Evolutionary conservation across 2,329 filamentous ascomycete genomes (phyloP).

Genomic region (Sclerotinia subarctica): DNA sequence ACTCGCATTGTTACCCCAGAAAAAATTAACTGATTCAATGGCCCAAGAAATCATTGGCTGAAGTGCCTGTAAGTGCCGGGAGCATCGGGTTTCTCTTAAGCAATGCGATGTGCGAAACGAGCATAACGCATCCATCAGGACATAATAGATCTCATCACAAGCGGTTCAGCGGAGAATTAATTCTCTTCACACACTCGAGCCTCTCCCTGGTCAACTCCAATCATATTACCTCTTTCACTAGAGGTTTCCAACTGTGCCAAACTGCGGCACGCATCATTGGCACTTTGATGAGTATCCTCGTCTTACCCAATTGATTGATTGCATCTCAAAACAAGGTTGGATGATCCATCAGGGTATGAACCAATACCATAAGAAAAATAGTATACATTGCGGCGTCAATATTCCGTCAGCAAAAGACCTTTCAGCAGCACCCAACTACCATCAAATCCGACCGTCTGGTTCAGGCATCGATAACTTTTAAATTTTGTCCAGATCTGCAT

Average conservation of each 20-base stretch:
- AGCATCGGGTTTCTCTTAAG: slow-evolving; percentile 2
- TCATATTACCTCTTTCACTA: slow-evolving; percentile 4
- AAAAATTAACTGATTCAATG: neutral
- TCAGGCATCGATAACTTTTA: slow-evolving; percentile 4
- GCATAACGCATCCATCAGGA: slow-evolving; percentile 11
- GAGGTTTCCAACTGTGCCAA: neutral
- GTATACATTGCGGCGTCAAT: neutral
- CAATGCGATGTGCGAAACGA: slow-evolving; percentile 5
- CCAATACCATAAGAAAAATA: neutral
- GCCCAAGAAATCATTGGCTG: neutral
- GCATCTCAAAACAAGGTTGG: neutral
- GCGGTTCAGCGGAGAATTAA: slow-evolving; percentile 30
- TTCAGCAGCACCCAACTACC: neutral
- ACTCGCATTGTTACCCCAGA: neutral
- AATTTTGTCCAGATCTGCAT: slow-evolving; percentile 12
- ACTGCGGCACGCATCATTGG: neutral
- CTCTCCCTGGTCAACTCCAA: slow-evolving; percentile 23
- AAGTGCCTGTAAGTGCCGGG: slow-evolving; percentile 9
- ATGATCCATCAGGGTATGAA: neutral
- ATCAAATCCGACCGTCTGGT: slow-evolving; percentile 30
- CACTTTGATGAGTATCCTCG: neutral
- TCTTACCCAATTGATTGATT: neutral
- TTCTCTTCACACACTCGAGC: slow-evolving; percentile 28
- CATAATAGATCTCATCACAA: slow-evolving; percentile 31
- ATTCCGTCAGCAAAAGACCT: neutral